phyloP scores from a whole-genome alignment of 2,329 filamentous ascomycete genomes.

The Colletotrichum karsti region DNA sequence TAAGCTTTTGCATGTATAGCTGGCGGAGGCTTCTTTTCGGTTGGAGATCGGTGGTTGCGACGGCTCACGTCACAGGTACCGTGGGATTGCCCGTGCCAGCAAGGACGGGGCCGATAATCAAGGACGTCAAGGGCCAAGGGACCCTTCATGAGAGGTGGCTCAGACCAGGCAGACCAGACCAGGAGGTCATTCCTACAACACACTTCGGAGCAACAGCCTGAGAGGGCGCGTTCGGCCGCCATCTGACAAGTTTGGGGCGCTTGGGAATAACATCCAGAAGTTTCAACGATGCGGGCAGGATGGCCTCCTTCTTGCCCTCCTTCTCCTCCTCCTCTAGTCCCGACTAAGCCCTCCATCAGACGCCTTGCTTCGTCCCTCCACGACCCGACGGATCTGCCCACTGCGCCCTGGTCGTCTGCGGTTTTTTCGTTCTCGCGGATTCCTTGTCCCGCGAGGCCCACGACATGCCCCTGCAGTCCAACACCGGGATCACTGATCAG shows the following conservation, averaged over 20 bases:
- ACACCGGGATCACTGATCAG: slow-evolving; percentile 16
- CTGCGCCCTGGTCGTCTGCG: slow-evolving; percentile 4
- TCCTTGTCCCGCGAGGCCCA: not conserved
- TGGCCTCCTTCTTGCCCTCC: not conserved
- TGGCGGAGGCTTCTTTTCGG: slow-evolving; percentile 7
- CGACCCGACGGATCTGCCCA: slow-evolving; percentile 8
- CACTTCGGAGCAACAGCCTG: slow-evolving; percentile 18
- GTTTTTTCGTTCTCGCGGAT: not conserved
- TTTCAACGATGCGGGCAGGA: not conserved
- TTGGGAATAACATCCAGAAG: not conserved
- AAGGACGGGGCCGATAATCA: slow-evolving; percentile 9
- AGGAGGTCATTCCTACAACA: not conserved
- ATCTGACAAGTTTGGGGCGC: not conserved
- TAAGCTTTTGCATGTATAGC: slow-evolving; percentile 24
- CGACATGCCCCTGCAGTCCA: slow-evolving; percentile 4
- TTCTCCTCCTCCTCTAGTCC: not conserved
- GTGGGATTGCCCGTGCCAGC: slow-evolving; percentile 20
- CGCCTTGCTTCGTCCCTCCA: not conserved
- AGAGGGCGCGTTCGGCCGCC: slow-evolving; percentile 5
- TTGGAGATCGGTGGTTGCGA: slow-evolving; percentile 27
- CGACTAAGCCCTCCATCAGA: not conserved
- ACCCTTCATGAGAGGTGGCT: not conserved
- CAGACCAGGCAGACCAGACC: not conserved
- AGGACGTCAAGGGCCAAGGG: slow-evolving; percentile 7
- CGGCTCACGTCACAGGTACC: slow-evolving; percentile 27